phyloP scores from a whole-genome alignment of 305 asterid species.

The Plantago coronopus region DNA sequence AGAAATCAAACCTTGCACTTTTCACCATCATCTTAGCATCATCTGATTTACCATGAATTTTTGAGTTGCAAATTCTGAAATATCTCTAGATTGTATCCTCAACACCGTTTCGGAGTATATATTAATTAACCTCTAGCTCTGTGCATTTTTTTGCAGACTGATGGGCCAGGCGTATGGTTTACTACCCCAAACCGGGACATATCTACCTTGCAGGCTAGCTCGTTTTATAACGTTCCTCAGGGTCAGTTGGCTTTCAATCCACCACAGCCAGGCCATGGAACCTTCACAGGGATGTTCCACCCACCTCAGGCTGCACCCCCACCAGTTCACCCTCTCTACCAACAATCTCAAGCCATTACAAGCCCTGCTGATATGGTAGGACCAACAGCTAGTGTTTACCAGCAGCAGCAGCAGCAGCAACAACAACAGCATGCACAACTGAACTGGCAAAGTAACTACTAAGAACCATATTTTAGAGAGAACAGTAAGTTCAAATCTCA shows the following conservation, averaged over 20 bases:
- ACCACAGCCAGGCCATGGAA: slow-evolving; percentile 76
- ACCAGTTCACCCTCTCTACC: slow-evolving; percentile 71
- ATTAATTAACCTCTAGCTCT: slow-evolving; percentile 5
- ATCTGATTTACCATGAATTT: no score
- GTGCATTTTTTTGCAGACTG: slow-evolving; percentile 48
- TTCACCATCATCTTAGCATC: not conserved
- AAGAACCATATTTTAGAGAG: slow-evolving; percentile 15
- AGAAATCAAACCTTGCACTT: not conserved
- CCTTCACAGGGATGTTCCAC: slow-evolving; percentile 71
- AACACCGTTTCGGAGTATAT: not conserved
- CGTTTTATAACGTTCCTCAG: slow-evolving; percentile 85
- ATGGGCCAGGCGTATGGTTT: slow-evolving; percentile 74
- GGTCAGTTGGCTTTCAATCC: slow-evolving; percentile 78
- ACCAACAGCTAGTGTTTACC: slow-evolving; percentile 54
- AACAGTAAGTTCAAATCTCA: slow-evolving; percentile 24
- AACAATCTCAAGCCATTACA: slow-evolving; percentile 75
- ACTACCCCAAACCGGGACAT: slow-evolving; percentile 66
- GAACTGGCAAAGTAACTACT: slow-evolving; percentile 72
- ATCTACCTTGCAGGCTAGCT: slow-evolving; percentile 61
- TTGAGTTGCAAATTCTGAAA: no score
- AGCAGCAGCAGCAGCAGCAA: slow-evolving; percentile 74
- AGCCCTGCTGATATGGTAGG: slow-evolving; percentile 70
- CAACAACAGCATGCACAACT: slow-evolving; percentile 60
- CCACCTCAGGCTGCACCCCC: slow-evolving; percentile 77
- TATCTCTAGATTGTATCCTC: not conserved